These are phyloP conservation scores for Claviceps digitariae DNA, from an alignment of 2,329 filamentous ascomycete species.

Conservation along the genomic window DNA sequence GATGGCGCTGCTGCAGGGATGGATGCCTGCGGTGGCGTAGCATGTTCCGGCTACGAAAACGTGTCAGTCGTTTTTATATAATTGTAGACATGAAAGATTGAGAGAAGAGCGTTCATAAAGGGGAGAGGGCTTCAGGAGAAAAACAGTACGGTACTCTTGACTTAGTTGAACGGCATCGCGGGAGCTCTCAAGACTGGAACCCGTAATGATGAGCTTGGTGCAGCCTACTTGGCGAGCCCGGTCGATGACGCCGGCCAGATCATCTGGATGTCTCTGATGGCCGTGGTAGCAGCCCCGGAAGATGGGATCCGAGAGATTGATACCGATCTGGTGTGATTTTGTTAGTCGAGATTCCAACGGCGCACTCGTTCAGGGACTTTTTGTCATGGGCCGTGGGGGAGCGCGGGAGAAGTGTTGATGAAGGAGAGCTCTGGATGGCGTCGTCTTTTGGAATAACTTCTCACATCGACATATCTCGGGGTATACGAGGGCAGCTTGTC, in stretches of 20 bases:
- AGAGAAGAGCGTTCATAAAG: background rate
- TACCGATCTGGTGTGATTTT: slow-evolving; percentile 52
- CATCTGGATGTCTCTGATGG: slow-evolving; percentile 58
- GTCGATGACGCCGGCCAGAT: slow-evolving; percentile 63
- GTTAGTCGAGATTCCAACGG: background rate
- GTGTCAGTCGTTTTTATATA: slow-evolving; percentile 2
- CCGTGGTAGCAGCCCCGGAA: slow-evolving; percentile 78
- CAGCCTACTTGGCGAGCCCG: slow-evolving; percentile 70
- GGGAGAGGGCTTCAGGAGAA: background rate
- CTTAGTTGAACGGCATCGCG: slow-evolving; percentile 61
- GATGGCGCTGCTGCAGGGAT: slow-evolving; percentile 74
- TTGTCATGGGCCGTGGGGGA: background rate
- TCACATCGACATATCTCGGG: slow-evolving; percentile 50
- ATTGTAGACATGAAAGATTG: too few species aligned
- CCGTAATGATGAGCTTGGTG: slow-evolving; percentile 82
- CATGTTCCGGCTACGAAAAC: slow-evolving; percentile 53
- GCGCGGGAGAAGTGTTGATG: background rate
- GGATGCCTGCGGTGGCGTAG: slow-evolving; percentile 85
- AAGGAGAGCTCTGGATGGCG: background rate
- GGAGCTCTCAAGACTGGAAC: slow-evolving; percentile 72
- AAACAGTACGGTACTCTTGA: slow-evolving; percentile 51
- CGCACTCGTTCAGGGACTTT: background rate
- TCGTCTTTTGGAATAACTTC: slow-evolving; percentile 12
- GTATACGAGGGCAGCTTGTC: slow-evolving; percentile 13
- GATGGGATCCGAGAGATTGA: slow-evolving; percentile 89